Base-by-base conservation (phyloP, 352 stramenopile species). In the Globisporangium okanoganense region DNA sequence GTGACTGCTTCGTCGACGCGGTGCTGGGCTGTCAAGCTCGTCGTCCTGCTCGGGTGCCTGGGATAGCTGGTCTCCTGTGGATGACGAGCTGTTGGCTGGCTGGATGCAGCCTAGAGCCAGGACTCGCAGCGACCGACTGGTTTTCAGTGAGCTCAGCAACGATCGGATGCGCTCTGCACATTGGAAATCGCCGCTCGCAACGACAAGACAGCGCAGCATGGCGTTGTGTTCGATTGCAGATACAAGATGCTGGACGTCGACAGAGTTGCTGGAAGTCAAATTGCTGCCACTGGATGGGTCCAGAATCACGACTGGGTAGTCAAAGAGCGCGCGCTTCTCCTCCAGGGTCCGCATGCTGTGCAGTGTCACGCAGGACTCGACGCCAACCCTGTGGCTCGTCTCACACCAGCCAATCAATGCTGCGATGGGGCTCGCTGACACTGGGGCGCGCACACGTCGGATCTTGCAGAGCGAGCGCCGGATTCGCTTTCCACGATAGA, bases 241-340 rank as follows among this genome's bases (percentile, higher is more conserved):
- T 0, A 75, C 45, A n/a, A 87, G 14, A 44, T 81, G 69, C 8
- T 77, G 65, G 0, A 80, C 24, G 12, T 65, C 60, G 20, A 73
- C 38, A 18, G 14, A 0, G 18, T 45, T 45, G 16, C 40, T 18
- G 9, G 40, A 45, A 22, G 40, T 16, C 40, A 45, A 33, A 33
- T 6, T 8, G 20, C 40, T 45, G 40, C 40, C 8, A 22, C 14
- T 10, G 20, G 6, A 2, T n/a, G 60, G 33, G 3, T 57, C 35
- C 7, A 88, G 43, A 1, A 87, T 60, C 8, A 89, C 56, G 9
- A 78, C 72, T 4, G 71, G 55, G 25, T 72, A 70, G 36, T 87
- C 75, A 35, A 87, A 87, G 22, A 89, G 58, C 31, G 75, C 67
- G n/a, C 69, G 67, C 36, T 76, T 77, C 47, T 84, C 71, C 16